Conservation (phyloP, 441 rosid species). For the Euphorbia schlechtendalii region DNA sequence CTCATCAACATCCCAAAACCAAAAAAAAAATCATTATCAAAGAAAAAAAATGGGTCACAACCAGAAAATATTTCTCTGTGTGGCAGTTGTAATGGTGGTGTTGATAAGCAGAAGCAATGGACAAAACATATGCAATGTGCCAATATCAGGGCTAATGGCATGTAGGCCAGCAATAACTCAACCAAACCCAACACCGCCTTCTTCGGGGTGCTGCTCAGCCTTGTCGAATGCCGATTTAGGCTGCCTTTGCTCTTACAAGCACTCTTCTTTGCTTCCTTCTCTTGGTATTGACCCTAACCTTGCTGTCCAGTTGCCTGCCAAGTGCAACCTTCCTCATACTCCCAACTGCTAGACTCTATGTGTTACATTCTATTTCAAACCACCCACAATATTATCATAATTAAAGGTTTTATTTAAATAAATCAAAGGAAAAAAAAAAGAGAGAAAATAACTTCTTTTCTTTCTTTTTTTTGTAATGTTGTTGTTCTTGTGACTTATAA, state of each 20-base stretch:
- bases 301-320: constrained; percentile 38
- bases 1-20: no score
- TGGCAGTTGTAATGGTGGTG: constrained; percentile 7
- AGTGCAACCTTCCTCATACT: constrained; percentile 38
- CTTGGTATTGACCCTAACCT: constrained; percentile 44
- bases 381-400: no score
- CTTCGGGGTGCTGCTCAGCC: constrained; percentile 28
- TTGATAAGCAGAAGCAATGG: constrained; percentile 18
- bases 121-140: constrained; percentile 43
- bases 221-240: constrained; percentile 30
- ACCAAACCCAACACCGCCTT: constrained; percentile 34
- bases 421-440: not conserved
- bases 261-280: constrained; percentile 33
- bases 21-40: no score
- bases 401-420: not conserved
- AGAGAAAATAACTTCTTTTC: no score
- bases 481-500: no score
- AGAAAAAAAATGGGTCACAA: not conserved
- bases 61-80: not conserved
- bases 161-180: constrained; percentile 42
- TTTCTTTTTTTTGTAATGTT: no score
- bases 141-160: constrained; percentile 25
- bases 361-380: no score
- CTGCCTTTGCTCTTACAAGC: constrained; percentile 41
- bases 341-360: constrained; percentile 29